A percentile compares a stretch with the other conserved stretches of the same genome.
These are phyloP conservation scores for Talaromyces piceae DNA, from an alignment of 2,329 filamentous ascomycete species.

Conservation along the genomic window DNA sequence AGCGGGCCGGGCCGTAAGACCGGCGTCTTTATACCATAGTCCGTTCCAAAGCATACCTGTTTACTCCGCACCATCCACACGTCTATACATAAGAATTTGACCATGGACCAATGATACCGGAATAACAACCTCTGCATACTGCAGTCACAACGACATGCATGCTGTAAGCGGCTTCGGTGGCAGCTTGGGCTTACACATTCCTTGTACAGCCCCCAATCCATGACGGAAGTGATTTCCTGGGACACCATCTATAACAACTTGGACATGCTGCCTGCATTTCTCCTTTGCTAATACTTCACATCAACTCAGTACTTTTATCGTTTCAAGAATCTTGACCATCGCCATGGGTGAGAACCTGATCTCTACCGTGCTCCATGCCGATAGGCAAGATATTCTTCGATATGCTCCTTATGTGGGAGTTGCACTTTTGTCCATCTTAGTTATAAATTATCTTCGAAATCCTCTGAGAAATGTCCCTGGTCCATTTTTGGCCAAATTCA, in stretches of 20 bases:
- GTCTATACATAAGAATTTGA: neutral
- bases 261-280: neutral
- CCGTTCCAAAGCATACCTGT: too few relatives aligned
- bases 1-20: too few relatives aligned
- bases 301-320: neutral
- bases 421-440: neutral
- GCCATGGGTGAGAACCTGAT: neutral
- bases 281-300: neutral
- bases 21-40: too few relatives aligned
- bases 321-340: neutral
- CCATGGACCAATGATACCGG: neutral
- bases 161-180: neutral
- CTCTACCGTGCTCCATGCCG: neutral
- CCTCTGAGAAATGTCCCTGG: constrained; percentile 21
- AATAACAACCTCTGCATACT: neutral
- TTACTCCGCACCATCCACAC: too few relatives aligned
- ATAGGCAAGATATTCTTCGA: neutral
- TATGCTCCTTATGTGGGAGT: neutral
- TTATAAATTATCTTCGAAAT: neutral
- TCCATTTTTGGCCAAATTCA: constrained; percentile 20
- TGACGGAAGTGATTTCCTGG: neutral
- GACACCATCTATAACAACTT: neutral
- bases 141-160: neutral
- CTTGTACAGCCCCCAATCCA: neutral
- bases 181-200: neutral